phyloP scores from a whole-genome alignment of 257 asterid species.

The Ilex asprella region DNA sequence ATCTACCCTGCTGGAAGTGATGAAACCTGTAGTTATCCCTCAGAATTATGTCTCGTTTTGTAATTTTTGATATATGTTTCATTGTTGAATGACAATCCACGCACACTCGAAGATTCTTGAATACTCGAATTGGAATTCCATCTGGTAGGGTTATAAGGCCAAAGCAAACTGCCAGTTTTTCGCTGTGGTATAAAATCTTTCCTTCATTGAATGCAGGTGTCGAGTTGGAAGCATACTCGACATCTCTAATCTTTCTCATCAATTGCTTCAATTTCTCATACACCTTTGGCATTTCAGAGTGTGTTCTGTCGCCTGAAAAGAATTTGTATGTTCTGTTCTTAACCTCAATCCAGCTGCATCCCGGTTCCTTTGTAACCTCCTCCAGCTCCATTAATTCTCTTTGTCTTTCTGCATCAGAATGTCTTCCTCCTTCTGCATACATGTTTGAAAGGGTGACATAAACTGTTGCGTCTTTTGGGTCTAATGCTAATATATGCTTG shows the following conservation, averaged over 20 bases:
- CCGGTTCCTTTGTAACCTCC: constrained; percentile 19
- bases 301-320: constrained; percentile 19
- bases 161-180: constrained; percentile 21
- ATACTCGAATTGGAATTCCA: constrained; percentile 15
- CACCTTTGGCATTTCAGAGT: constrained; percentile 11
- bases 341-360: constrained; percentile 27
- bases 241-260: background rate
- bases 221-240: background rate
- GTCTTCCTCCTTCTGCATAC: constrained; percentile 21
- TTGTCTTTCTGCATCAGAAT: constrained; percentile 13
- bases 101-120: constrained; percentile 22
- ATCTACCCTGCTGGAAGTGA: constrained; percentile 23
- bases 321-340: constrained; percentile 13
- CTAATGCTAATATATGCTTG: constrained; percentile 14
- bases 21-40: constrained; percentile 25
- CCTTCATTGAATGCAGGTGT: background rate
- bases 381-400: constrained; percentile 16
- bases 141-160: constrained; percentile 16
- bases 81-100: constrained; percentile 16
- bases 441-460: constrained; percentile 22
- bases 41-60: constrained; percentile 10
- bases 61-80: constrained; percentile 14
- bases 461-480: constrained; percentile 21
- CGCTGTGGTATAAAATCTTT: constrained; percentile 16
- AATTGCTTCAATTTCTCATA: constrained; percentile 8